Evolutionary conservation across 1,284 basidiomycete species (phyloP).

Genomic region (Pseudozyma pruni): DNA sequence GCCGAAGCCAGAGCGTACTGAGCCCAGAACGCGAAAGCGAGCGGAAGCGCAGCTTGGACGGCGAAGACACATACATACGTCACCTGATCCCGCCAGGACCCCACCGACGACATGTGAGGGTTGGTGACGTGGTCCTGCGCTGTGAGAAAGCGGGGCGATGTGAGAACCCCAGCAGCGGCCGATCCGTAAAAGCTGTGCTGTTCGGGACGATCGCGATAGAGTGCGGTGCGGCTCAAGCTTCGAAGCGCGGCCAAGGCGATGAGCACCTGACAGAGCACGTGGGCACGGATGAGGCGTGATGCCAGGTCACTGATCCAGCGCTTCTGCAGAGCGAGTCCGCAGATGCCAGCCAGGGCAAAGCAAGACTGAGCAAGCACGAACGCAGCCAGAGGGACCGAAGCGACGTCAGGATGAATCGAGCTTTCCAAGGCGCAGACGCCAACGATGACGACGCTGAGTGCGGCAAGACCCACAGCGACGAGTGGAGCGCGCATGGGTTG

Average conservation of each 20-base stretch:
- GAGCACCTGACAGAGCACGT: constrained; percentile 47
- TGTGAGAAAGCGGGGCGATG: constrained; percentile 18
- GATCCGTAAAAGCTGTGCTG: constrained; percentile 4
- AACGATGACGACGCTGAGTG: constrained; percentile 38
- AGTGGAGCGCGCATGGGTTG: constrained; percentile 16
- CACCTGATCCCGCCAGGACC: constrained; percentile 36
- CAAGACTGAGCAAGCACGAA: constrained; percentile 53
- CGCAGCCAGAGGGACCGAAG: constrained; percentile 43
- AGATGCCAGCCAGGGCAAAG: constrained; percentile 40
- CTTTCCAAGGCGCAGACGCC: constrained; percentile 42
- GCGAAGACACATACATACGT: constrained; percentile 51
- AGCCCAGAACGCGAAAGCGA: constrained; percentile 38
- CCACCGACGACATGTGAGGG: constrained; percentile 46
- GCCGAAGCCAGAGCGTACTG: constrained; percentile 46
- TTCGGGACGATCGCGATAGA: constrained; percentile 25
- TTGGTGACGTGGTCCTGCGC: neutral
- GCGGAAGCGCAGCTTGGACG: constrained; percentile 50
- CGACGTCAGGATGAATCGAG: constrained; percentile 43
- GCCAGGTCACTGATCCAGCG: constrained; percentile 51
- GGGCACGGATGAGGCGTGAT: constrained; percentile 49
- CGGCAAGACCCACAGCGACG: constrained; percentile 41
- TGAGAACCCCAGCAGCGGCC: constrained; percentile 13
- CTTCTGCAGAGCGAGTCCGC: constrained; percentile 32
- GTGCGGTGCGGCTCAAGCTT: constrained; percentile 34
- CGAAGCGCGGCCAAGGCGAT: constrained; percentile 45